phyloP scores from a whole-genome alignment of 371 early-diverging fungal species.

The Funneliformis caledonium region DNA sequence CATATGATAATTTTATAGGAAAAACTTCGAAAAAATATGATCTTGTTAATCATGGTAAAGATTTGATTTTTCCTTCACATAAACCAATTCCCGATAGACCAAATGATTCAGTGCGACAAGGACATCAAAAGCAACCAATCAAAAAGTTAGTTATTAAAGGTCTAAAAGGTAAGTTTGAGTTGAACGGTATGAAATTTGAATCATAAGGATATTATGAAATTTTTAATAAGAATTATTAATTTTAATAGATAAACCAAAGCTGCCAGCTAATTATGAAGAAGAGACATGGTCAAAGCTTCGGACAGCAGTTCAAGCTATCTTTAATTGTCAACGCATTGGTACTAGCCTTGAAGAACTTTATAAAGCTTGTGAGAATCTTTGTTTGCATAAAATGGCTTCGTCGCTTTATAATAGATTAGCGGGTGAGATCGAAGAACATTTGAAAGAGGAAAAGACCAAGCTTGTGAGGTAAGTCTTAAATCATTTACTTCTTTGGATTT shows the following conservation, averaged over 20 bases:
- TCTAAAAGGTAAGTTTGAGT: conserved; percentile 59
- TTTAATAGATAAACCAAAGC: conserved; percentile 56
- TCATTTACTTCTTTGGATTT: background rate
- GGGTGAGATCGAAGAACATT: conserved; percentile 59
- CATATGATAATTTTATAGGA: background rate
- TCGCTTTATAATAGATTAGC: conserved; percentile 66
- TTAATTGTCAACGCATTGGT: conserved; percentile 57
- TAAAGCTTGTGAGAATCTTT: conserved; percentile 80
- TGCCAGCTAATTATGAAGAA: conserved; percentile 73
- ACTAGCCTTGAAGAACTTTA: conserved; percentile 87
- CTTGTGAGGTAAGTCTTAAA: conserved; percentile 45
- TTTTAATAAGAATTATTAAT: background rate
- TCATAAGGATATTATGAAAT: background rate
- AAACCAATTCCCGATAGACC: background rate
- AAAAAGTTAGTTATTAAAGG: conserved; percentile 68
- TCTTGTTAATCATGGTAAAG: background rate
- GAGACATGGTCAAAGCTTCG: conserved; percentile 71
- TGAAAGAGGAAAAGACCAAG: conserved; percentile 45
- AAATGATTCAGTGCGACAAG: background rate
- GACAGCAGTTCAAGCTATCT: conserved; percentile 77
- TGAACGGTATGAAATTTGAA: background rate
- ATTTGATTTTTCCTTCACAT: conserved; percentile 36
- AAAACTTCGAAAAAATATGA: background rate
- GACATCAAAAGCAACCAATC: conserved; percentile 9
- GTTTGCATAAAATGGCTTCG: conserved; percentile 73